Percentiles rank a stretch among this genome's conserved stretches.
Evolutionary conservation across 2,329 filamentous ascomycete genomes (phyloP).

Genomic region (Beauveria australis): DNA sequence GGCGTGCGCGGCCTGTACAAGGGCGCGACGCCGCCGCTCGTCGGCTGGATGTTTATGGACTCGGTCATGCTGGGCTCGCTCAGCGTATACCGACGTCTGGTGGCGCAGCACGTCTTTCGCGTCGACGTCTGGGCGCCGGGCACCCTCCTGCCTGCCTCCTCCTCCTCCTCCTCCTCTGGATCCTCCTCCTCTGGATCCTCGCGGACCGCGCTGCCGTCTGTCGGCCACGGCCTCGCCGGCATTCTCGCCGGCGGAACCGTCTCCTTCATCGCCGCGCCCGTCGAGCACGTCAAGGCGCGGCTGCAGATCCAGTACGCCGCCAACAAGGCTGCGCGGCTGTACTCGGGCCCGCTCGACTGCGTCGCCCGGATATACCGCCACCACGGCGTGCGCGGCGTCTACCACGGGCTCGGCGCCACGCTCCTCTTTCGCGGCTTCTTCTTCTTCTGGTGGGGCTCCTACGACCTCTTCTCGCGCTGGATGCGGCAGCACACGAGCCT

Average conservation of each 20-base stretch:
- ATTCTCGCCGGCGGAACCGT: slow-evolving; percentile 83
- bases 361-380: slow-evolving; percentile 56
- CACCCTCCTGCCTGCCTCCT: slow-evolving; percentile 12
- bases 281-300: slow-evolving; percentile 91
- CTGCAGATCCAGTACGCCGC: slow-evolving; percentile 91
- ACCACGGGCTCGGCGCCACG: slow-evolving; percentile 77
- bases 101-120: slow-evolving; percentile 73
- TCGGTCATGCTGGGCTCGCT: slow-evolving; percentile 81
- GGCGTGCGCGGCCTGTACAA: slow-evolving; percentile 85
- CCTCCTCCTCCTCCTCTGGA: background rate
- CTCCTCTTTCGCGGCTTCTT: slow-evolving; percentile 87
- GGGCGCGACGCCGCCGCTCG: slow-evolving; percentile 80
- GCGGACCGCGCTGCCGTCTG: slow-evolving; percentile 50
- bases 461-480: slow-evolving; percentile 70
- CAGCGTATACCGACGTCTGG: slow-evolving; percentile 76
- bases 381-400: slow-evolving; percentile 75
- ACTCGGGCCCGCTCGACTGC: slow-evolving; percentile 83
- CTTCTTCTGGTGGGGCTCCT: slow-evolving; percentile 97
- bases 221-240: slow-evolving; percentile 83
- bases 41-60: slow-evolving; percentile 99
- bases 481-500: slow-evolving; percentile 61
- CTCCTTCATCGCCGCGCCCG: slow-evolving; percentile 83
- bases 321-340: slow-evolving; percentile 66
- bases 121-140: slow-evolving; percentile 27
- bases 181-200: slow-evolving; percentile 21